A percentile compares a stretch with the other conserved stretches of the same genome.
phyloP scores from a whole-genome alignment of 345 rosid genomes.

The Brassica cretica region DNA sequence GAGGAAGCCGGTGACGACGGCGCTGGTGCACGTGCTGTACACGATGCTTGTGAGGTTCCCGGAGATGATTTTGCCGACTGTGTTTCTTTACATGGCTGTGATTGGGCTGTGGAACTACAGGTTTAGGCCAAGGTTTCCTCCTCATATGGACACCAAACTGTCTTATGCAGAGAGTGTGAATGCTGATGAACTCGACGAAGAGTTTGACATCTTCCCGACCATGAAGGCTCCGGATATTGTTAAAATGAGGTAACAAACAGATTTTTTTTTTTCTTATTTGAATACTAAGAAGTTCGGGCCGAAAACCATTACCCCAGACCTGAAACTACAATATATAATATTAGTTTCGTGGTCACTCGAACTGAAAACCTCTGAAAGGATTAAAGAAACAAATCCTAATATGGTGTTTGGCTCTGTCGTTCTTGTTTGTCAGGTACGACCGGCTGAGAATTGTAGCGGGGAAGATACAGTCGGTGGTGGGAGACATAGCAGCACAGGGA shows the following conservation, averaged over 20 bases:
- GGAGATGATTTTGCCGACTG: slow-evolving; percentile 44
- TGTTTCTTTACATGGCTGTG: slow-evolving; percentile 46
- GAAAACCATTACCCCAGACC: no score
- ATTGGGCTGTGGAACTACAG: slow-evolving; percentile 45
- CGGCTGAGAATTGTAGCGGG: slow-evolving; percentile 78
- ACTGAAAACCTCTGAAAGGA: no score
- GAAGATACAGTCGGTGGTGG: slow-evolving; percentile 75
- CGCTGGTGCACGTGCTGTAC: slow-evolving; percentile 39
- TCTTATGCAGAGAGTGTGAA: slow-evolving; percentile 60
- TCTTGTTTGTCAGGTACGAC: slow-evolving; percentile 50
- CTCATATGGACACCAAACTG: slow-evolving; percentile 80
- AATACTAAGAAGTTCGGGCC: no score
- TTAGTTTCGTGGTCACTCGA: no score
- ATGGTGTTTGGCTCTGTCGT: background rate
- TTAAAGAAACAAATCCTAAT: background rate
- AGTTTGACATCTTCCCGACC: slow-evolving; percentile 85
- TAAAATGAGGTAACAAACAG: slow-evolving; percentile 48
- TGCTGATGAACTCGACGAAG: slow-evolving; percentile 90
- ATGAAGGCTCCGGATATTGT: slow-evolving; percentile 47
- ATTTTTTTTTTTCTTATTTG: no score
- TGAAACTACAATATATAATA: no score
- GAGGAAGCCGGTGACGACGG: slow-evolving; percentile 48
- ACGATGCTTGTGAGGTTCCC: slow-evolving; percentile 42
- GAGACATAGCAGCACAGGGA: slow-evolving; percentile 89
- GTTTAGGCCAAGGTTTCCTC: slow-evolving; percentile 58